Evolutionary conservation across 345 rosid species (phyloP).

Genomic region (Salix viminalis): DNA sequence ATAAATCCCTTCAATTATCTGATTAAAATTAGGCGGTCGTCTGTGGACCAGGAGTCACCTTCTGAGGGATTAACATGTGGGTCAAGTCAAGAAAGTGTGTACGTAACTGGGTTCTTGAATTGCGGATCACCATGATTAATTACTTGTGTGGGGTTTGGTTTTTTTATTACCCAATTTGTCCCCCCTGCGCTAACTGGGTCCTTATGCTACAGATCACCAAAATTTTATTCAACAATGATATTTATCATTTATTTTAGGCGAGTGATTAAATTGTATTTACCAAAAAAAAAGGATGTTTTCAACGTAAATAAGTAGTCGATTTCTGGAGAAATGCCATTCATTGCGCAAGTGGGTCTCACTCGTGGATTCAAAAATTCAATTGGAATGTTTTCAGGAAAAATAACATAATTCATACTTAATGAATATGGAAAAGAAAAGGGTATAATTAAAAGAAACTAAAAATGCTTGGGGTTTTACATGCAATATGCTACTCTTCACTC

Average conservation of each 20-base stretch:
- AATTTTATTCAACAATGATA: too few species aligned
- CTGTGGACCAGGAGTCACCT: conserved; percentile 12
- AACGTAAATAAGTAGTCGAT: too few species aligned
- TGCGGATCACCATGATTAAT: neutral
- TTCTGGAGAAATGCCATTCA: too few species aligned
- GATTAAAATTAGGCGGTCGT: neutral
- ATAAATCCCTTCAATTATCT: too few species aligned
- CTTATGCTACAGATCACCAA: neutral
- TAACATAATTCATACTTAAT: too few species aligned
- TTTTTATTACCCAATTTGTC: neutral
- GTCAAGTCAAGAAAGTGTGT: neutral
- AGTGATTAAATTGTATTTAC: too few species aligned
- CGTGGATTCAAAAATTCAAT: too few species aligned
- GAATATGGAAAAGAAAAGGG: neutral
- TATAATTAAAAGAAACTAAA: too few species aligned
- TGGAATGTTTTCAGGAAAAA: neutral
- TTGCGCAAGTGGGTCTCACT: neutral
- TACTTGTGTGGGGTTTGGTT: neutral
- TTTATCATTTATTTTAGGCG: neutral
- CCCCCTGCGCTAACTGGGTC: neutral
- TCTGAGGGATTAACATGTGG: conserved; percentile 11
- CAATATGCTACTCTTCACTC: too few species aligned
- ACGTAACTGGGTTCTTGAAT: neutral
- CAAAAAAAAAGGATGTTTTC: neutral
- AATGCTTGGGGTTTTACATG: too few species aligned